Conservation (phyloP, 345 rosid species). For the Salix caprea region DNA sequence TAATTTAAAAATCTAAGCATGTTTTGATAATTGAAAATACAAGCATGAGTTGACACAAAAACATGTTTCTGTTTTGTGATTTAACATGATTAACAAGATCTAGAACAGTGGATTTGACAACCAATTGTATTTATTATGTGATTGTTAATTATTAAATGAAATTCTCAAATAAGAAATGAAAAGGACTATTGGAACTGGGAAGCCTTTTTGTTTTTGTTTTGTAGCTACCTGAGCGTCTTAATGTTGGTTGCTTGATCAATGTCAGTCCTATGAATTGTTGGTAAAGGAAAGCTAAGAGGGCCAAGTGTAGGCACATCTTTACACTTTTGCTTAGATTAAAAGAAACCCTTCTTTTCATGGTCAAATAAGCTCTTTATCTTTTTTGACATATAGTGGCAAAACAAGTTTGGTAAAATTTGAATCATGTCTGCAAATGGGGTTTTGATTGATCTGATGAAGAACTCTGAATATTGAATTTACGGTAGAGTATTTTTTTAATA, state of each 20-base stretch:
- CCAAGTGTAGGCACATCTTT: not conserved
- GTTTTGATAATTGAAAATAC: not conserved
- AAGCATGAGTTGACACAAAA: not conserved
- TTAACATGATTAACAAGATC: not conserved
- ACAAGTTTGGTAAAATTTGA: not conserved
- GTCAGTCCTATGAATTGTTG: not conserved
- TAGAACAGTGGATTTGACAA: not conserved
- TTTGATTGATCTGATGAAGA: not conserved
- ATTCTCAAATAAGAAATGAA: not conserved
- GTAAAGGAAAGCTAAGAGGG: not conserved
- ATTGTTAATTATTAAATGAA: not conserved
- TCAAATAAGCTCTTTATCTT: not conserved
- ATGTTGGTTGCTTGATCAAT: not conserved
- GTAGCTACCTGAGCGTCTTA: conserved; percentile 4
- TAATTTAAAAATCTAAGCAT: not conserved
- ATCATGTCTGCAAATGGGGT: not conserved
- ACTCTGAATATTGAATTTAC: not conserved
- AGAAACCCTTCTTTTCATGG: not conserved
- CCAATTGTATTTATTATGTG: not conserved
- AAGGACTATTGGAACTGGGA: not conserved
- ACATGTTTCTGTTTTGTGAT: not conserved
- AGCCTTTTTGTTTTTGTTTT: not conserved
- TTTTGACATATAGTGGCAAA: not conserved
- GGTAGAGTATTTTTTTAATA: not conserved
- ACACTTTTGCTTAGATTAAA: not conserved